Evolutionary conservation across 306 rosid species (phyloP), one percentile per base, ranked within the genome.

Genomic region (Pterocarpus macrocarpus): DNA sequence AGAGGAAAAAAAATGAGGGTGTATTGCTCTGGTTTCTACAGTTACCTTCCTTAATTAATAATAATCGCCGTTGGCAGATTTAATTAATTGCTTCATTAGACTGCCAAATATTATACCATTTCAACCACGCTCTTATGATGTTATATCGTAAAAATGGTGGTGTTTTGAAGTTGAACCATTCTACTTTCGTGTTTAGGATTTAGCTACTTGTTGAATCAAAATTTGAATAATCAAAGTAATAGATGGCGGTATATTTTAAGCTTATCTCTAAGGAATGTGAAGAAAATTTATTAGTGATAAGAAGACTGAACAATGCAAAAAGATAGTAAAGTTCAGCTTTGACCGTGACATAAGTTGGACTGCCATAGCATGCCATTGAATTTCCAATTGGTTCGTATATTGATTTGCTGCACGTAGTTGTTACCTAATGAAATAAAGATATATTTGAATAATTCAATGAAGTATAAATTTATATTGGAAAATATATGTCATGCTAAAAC

Each of bases 381-480:
- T 38, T 57, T 15, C 17, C 39, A 34, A 45, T 72, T 49, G 4
- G 36, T 14, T 66, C 34, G 63, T 3, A 63, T 3, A 52, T 70
- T 69, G 16, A 11, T 38, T 61, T 16, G 56, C 0, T 11, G 14
- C 50, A 57, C 2, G 33, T 4, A 14, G 28, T 63, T 39, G 5
- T 41, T 41, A 38, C 62, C 38, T 38, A 32, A 11, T 62, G 45
- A 47, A 36, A 43, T 8, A 1, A 55, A 39, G 6, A 33, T 65
- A 33, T 65, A 9, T 70, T 77, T 64, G 86, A 83, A 71, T n/a
- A 13, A 53, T 77, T 71, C 83, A 83, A 72, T 65, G 74, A 12
- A 43, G 63, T 53, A 36, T 17, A 71, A 44, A 28, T 34, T 50
- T 69, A 53, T 71, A 13, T 82, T 69, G 57, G 67, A 52, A 69